Base-by-base conservation (phyloP, 352 stramenopile species). In the Phytopythium aichiense region DNA sequence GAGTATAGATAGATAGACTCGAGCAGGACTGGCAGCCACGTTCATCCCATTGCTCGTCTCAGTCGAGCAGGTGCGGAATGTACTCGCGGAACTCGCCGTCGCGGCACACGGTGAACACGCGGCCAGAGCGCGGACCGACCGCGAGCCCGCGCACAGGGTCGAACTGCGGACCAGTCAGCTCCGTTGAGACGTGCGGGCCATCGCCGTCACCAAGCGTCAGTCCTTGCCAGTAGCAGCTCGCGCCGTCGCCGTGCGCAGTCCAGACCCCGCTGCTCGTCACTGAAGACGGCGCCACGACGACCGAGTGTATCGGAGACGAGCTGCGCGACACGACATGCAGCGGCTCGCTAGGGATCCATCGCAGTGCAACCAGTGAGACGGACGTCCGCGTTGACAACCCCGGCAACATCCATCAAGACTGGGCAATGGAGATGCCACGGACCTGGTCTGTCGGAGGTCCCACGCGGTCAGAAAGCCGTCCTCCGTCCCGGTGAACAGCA, bases 21-120 rank as follows among this genome's bases (percentile, higher is more conserved):
- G 33, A 37, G 22, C 22, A 52, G 28, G 28, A 31, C 28, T 52
- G 46, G 62, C 53, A 64, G 63, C 42, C 42, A 15, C 42, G 42
- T 25, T 23, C 45, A 51, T 18, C 28, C 45, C 45, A 23, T 51
- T 25, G n/a, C 25, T 28, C 46, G 61, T 67, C 43, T 51, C 38
- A 67, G 25, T 48, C 46, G n/a, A 68, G 11, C 23, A 85, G 58
- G 42, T 84, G 77, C 18, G 79, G 80, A 28, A 84, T 77, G 61
- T 88, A 90, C 58, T 87, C 75, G 37, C 83, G 83, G 38, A 91
- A 62, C 42, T 76, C 64, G n/a, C 81, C 81, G 60, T 92, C 83
- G 18, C 83, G 81, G 42, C 75, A 84, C 22, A 71, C 81, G 2
- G 76, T 88, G 50, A 82, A 80, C 12, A 89, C 68, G 35, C 71